Base-by-base conservation (phyloP, 2,329 filamentous ascomycete species). In the Cytospora chrysosperma region DNA sequence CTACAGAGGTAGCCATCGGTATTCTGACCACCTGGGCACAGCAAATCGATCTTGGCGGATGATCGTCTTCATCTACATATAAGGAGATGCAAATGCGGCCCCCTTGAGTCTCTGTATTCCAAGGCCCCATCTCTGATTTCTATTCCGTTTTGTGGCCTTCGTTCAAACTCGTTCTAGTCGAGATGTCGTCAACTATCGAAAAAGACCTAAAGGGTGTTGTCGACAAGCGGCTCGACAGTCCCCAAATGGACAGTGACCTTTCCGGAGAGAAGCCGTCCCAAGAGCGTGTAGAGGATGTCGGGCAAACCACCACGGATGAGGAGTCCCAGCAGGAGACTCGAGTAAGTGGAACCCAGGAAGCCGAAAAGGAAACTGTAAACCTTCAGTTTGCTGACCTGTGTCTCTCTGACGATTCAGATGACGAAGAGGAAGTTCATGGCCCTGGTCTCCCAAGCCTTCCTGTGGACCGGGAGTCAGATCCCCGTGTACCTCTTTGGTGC, bases 391-490 rank as follows among this genome's bases (percentile, higher is more conserved):
- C 47, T 56, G 32, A 43, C 27, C 13, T 32, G 17, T 28, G 32
- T 26, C 21, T 28, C 1, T 8, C 27, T 19, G 27, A 40, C 6
- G 15, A 40, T 34, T 8, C 34, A 65, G 60, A 43, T 65, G 60
- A 59, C 60, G 6, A 59, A 58, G 6, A 59, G 60, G 32, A 57
- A 54, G 21, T 32, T 65, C 24, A 62, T 67, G 53, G 60, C 65
- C 19, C 61, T 67, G 26, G 63, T 60, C 12, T 63, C 65, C 1
- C 56, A 65, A 83, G 82, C 82, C 8, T 86, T 87, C 67, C 75
- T 86, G 27, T 86, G 83, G 84, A 84, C 83, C 56, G 84, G 83
- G 37, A 83, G 79, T 59, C 84, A 87, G 67, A 85, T 87, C 50
- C 84, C 85, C 0, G 75, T 86, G 13, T 81, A 80, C 65, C 71